These are phyloP conservation scores for Schizosaccharomyces lindneri DNA, from an alignment of 805 yeast genomes.

Conservation along the genomic window DNA sequence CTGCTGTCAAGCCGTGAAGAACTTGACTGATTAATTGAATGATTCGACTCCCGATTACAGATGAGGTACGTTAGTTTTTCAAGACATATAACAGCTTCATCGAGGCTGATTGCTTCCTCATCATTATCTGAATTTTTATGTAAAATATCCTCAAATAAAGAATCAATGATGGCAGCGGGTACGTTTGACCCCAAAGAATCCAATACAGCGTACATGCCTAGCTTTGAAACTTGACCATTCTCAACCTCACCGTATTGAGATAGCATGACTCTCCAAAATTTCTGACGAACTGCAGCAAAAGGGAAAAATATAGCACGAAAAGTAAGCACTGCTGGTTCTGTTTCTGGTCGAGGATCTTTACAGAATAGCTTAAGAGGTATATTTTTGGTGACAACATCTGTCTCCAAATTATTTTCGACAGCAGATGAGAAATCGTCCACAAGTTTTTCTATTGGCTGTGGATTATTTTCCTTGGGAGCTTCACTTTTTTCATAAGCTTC, in stretches of 20 bases:
- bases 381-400: background rate
- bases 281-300: slow-evolving; percentile 11
- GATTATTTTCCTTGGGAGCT: background rate
- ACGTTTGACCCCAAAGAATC: slow-evolving; percentile 36
- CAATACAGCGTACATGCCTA: slow-evolving; percentile 39
- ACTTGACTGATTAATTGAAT: background rate
- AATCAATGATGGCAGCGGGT: slow-evolving; percentile 11
- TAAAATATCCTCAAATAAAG: slow-evolving; percentile 10
- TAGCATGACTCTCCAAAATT: slow-evolving; percentile 44
- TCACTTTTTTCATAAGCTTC: background rate
- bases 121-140: slow-evolving; percentile 7
- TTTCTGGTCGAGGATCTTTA: background rate
- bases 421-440: background rate
- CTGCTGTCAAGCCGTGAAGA: background rate
- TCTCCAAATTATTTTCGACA: background rate
- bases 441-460: slow-evolving; percentile 4
- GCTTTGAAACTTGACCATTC: slow-evolving; percentile 22
- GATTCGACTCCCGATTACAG: background rate
- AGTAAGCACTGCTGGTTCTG: background rate
- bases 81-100: slow-evolving; percentile 30
- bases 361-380: background rate
- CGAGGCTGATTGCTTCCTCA: slow-evolving; percentile 24
- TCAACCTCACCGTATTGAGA: slow-evolving; percentile 23
- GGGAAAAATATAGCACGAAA: background rate
- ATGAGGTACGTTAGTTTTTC: slow-evolving; percentile 15